Evolutionary conservation across 2,329 filamentous ascomycete genomes (phyloP), one percentile per base, ranked within the genome.

Genomic region (Neofusicoccum umdonicola): DNA sequence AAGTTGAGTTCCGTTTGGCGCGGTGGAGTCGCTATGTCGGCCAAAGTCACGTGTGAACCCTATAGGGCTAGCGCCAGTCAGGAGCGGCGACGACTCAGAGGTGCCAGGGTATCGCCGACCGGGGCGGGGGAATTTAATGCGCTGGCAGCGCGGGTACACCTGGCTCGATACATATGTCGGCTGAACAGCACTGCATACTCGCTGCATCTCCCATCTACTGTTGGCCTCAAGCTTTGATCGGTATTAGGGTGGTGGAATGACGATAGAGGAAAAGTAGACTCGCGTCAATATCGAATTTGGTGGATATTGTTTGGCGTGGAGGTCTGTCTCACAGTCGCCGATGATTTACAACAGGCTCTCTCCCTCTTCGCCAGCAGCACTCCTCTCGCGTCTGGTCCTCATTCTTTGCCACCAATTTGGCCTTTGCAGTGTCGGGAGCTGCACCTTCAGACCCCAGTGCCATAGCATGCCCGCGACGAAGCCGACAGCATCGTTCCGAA

Each of bases 401-500:
- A 34, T 35, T 22, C 45, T 22, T n/a, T 51, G 58, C 58, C 58
- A 62, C 58, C 58, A 62, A 12, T 5, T 17, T 19, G 58, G 58
- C 12, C 41, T 42, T 7, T 22, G 58, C 44, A 60, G 42, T 5
- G 27, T 47, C 27, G 56, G 56, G 3, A 60, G 56, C 31, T 47
- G 39, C 9, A 17, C 66, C 39, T 66, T 68, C 44, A 93, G 90
- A 0, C 87, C 86, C 78, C 85, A 89, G 76, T 94, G 87, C 74
- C 92, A 96, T 3, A 91, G 74, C 82, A 96, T 85, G 0, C 94
- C 94, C 0, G 90, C 91, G 13, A 90, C 66, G 71, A 97, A 97
- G 0, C 94, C 94, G 5, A 97, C 85, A 0, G 89, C 93, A 77
- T 96, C 93, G 72, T 97, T 98, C 75, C 88, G 90, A 71, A 96